Evolutionary conservation across 306 rosid species (phyloP), one percentile per base, ranked within the genome.

Genomic region (Luffa aegyptiaca): DNA sequence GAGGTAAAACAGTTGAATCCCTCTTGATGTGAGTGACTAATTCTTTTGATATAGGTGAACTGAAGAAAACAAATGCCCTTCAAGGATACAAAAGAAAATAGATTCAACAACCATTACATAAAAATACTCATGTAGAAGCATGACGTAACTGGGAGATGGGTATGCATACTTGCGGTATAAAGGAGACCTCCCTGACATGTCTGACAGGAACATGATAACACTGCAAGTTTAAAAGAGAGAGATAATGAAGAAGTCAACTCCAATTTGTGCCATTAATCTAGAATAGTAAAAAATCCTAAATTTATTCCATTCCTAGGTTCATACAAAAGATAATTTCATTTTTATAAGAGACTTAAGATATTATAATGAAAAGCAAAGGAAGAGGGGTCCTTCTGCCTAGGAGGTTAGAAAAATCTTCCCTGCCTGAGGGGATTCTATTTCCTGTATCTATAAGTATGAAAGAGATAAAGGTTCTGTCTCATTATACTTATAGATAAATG

Each of bases 61-160:
- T 92, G 86, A 95, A 93, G 92, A 95, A 95, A 82, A 95, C 92
- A 88, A 95, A 92, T 64, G 97, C 97, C 93, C 97, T 95, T 79
- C 88, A 92, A 81, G 63, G 81, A 86, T 79, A 82, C 62, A 80
- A 77, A 79, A 69, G 63, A 82, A 56, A 71, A 48, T 49, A 57
- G 77, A 66, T 63, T 77, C 77, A 83, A 79, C 79, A 59, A 69
- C 77, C 78, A 77, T 68, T 75, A 37, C 70, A 44, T 66, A 21
- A 82, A 7, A 80, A 68, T 21, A 37, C 42, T 66, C 35, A 36
- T 53, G 33, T 44, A 68, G 55, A 80, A 57, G 58, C 33, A 78
- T 42, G 16, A 68, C 18, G 21, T 18, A 55, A 62, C 11, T 53
- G 65, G 53, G 35, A 68, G 57, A 20, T n/a, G 64, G 13, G 66